Conservation (phyloP, 805 yeast species). For the Nakazawaea anatomiae region DNA sequence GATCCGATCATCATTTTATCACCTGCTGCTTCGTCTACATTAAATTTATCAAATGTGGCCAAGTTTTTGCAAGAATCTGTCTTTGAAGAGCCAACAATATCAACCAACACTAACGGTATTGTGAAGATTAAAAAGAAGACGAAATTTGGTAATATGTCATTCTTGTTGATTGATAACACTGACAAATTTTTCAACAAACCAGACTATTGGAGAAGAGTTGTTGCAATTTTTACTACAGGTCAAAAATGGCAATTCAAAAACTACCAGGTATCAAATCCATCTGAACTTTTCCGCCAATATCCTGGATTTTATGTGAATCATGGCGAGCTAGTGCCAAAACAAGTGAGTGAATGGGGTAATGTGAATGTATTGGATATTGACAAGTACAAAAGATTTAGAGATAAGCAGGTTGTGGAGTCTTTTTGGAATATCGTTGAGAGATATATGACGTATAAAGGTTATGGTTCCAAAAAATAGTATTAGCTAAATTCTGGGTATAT, state of each 20-base stretch:
- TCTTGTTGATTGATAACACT: constrained; percentile 82
- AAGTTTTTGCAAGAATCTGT: constrained; percentile 68
- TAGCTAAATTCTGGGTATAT: constrained; percentile 8
- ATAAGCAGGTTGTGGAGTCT: constrained; percentile 76
- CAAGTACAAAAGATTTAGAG: constrained; percentile 78
- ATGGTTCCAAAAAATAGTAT: constrained; percentile 17
- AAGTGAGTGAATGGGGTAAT: constrained; percentile 75
- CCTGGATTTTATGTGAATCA: constrained; percentile 73
- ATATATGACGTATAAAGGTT: constrained; percentile 65
- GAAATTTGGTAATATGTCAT: constrained; percentile 52
- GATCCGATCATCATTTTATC: constrained; percentile 75
- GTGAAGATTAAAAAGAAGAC: constrained; percentile 52
- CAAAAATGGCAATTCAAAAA: constrained; percentile 95
- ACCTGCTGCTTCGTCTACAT: constrained; percentile 71
- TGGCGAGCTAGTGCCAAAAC: constrained; percentile 75
- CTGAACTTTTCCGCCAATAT: constrained; percentile 71
- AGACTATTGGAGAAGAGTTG: constrained; percentile 96
- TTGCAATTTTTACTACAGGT: constrained; percentile 94
- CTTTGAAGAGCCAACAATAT: constrained; percentile 47
- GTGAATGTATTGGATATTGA: constrained; percentile 75
- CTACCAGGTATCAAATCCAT: constrained; percentile 80
- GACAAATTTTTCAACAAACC: constrained; percentile 86
- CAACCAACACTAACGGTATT: constrained; percentile 29
- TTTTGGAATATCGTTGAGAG: constrained; percentile 84
- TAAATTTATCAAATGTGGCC: constrained; percentile 61